Evolutionary conservation across 345 rosid species (phyloP).

Genomic region (Heritiera littoralis): DNA sequence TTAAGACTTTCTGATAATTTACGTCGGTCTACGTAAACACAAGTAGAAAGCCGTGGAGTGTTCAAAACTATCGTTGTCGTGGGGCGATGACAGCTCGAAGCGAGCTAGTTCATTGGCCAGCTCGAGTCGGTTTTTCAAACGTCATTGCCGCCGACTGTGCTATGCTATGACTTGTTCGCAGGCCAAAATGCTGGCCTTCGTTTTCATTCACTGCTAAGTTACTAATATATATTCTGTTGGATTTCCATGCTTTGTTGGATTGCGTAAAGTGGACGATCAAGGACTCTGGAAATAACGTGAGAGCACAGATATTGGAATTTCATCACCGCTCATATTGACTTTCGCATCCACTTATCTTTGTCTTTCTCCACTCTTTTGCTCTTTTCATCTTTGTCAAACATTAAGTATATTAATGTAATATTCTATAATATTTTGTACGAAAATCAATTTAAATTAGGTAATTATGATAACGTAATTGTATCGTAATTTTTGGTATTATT

Average conservation of each 20-base stretch:
- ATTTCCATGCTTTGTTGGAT: neutral
- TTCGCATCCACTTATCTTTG: neutral
- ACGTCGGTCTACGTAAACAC: neutral
- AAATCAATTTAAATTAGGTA: too few species aligned
- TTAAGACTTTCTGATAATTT: neutral
- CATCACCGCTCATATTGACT: slow-evolving; percentile 26
- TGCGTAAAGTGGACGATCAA: slow-evolving; percentile 22
- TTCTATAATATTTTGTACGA: too few species aligned
- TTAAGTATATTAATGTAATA: neutral
- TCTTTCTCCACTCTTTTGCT: neutral
- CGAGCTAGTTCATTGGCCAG: neutral
- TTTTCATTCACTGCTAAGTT: neutral
- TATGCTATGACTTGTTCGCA: neutral
- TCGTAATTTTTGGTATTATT: too few species aligned
- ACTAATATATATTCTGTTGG: neutral
- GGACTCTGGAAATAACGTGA: neutral
- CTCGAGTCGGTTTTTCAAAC: neutral
- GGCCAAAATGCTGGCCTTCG: neutral
- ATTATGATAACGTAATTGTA: too few species aligned
- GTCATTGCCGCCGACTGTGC: neutral
- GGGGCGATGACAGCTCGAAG: neutral
- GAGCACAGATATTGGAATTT: slow-evolving; percentile 25
- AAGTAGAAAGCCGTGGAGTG: too few species aligned
- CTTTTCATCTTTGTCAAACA: neutral
- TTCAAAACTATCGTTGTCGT: too few species aligned